Evolutionary conservation across 768 basidiomycete genomes (phyloP).

Genomic region (Tulasnella sp.): DNA sequence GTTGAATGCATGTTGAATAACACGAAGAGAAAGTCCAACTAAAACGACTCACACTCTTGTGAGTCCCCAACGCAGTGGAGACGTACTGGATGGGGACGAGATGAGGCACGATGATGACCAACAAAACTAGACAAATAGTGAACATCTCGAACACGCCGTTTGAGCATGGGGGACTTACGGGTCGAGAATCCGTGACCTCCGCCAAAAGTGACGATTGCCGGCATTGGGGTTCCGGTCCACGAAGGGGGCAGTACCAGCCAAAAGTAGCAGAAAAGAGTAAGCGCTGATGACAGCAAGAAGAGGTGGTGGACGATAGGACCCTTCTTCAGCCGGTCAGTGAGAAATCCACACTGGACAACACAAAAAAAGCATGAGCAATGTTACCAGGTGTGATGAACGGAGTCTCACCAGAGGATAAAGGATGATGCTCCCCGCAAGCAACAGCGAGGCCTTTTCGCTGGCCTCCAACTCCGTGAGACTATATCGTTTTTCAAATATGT

Average conservation of each 20-base stretch:
- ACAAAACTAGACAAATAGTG: slow-evolving; percentile 37
- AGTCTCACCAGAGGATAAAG: slow-evolving; percentile 53
- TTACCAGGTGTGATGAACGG: not conserved
- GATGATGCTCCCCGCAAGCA: slow-evolving; percentile 54
- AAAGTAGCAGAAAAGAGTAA: slow-evolving; percentile 48
- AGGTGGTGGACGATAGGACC: slow-evolving; percentile 47
- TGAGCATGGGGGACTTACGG: slow-evolving; percentile 31
- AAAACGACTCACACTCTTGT: slow-evolving; percentile 50
- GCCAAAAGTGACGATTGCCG: slow-evolving; percentile 49
- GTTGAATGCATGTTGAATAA: not conserved
- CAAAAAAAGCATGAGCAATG: not conserved
- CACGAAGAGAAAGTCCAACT: not conserved
- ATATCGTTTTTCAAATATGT: slow-evolving; percentile 60
- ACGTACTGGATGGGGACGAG: slow-evolving; percentile 61
- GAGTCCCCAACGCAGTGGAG: slow-evolving; percentile 63
- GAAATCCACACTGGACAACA: slow-evolving; percentile 42
- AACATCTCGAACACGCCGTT: no score
- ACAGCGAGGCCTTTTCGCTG: slow-evolving; percentile 53
- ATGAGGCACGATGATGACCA: slow-evolving; percentile 61
- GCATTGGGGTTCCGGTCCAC: slow-evolving; percentile 45
- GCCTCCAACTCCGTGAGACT: slow-evolving; percentile 46
- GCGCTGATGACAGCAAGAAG: slow-evolving; percentile 42
- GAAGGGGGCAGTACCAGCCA: slow-evolving; percentile 54
- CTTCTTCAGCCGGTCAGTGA: slow-evolving; percentile 47
- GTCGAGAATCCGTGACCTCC: slow-evolving; percentile 64